Evolutionary conservation across 2,329 filamentous ascomycete genomes (phyloP).

Genomic region (Magnaporthiopsis poae): DNA sequence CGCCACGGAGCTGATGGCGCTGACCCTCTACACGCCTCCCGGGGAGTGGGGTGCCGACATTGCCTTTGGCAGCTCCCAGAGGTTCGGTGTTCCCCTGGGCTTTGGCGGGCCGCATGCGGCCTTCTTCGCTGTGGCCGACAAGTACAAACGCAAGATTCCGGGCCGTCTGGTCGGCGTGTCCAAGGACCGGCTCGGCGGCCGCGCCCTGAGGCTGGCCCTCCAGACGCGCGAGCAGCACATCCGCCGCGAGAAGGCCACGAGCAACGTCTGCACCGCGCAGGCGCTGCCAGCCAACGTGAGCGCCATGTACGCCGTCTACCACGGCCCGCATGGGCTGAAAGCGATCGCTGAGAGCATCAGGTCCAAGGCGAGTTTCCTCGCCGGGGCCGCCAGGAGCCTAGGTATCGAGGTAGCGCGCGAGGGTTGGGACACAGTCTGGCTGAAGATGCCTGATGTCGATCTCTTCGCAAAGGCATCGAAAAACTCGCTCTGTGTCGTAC

Average conservation of each 20-base stretch:
- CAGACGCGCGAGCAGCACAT: conserved; percentile 97
- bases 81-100: conserved; percentile 84
- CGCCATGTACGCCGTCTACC: conserved; percentile 87
- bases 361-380: conserved; percentile 59
- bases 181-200: conserved; percentile 75
- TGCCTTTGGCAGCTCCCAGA: conserved; percentile 84
- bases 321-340: conserved; percentile 74
- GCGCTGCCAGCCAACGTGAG: conserved; percentile 92
- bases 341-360: conserved; percentile 72
- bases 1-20: conserved; percentile 77
- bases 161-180: conserved; percentile 84
- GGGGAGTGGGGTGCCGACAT: conserved; percentile 94
- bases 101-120: conserved; percentile 92
- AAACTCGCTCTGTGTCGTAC: too few species aligned
- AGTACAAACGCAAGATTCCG: conserved; percentile 89
- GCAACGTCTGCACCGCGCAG: conserved; percentile 94
- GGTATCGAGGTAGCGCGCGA: conserved; percentile 36
- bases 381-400: conserved; percentile 50
- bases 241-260: conserved; percentile 88
- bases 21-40: conserved; percentile 79
- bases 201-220: conserved; percentile 71
- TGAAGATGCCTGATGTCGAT: neutral
- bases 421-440: conserved; percentile 4
- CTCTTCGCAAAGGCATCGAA: neutral
- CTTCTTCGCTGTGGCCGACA: conserved; percentile 86